Percentiles rank a stretch among this genome's conserved stretches.
Conservation (phyloP, 441 rosid genomes). For the Lepidium campestre region DNA sequence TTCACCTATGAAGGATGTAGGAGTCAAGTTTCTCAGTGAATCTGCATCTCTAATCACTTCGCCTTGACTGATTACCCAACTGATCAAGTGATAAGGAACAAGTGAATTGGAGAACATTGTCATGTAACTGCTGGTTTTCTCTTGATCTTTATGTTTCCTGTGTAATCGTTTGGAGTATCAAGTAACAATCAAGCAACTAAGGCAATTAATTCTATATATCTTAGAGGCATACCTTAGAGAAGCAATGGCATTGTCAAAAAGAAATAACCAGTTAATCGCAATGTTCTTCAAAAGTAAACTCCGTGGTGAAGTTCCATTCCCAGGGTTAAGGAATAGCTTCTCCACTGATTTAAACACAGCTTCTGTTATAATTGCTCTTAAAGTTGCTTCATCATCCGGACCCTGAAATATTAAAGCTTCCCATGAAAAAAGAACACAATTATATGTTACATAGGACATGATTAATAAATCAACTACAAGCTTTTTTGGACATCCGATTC, state of each 20-base stretch:
- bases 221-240: constrained; percentile 42
- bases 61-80: constrained; percentile 49
- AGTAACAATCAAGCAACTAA: constrained; percentile 12
- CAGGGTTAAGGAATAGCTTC: constrained; percentile 41
- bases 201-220: not conserved
- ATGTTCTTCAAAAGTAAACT: constrained; percentile 36
- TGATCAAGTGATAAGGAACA: constrained; percentile 42
- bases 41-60: constrained; percentile 33
- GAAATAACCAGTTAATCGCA: constrained; percentile 54
- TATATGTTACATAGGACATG: not conserved
- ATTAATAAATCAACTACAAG: not conserved
- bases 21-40: constrained; percentile 34
- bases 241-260: constrained; percentile 40
- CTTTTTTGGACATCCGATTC: not conserved
- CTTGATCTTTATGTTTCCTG: constrained; percentile 50
- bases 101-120: constrained; percentile 46
- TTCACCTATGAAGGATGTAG: constrained; percentile 65
- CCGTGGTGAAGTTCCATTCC: constrained; percentile 27
- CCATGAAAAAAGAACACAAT: not conserved
- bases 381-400: constrained; percentile 43
- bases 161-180: constrained; percentile 25
- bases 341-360: constrained; percentile 41
- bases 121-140: constrained; percentile 37
- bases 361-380: constrained; percentile 43
- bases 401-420: constrained; percentile 32